Evolutionary conservation across 495 filamentous ascomycete species (phyloP).

Genomic region (Aspergillus kassunensis): DNA sequence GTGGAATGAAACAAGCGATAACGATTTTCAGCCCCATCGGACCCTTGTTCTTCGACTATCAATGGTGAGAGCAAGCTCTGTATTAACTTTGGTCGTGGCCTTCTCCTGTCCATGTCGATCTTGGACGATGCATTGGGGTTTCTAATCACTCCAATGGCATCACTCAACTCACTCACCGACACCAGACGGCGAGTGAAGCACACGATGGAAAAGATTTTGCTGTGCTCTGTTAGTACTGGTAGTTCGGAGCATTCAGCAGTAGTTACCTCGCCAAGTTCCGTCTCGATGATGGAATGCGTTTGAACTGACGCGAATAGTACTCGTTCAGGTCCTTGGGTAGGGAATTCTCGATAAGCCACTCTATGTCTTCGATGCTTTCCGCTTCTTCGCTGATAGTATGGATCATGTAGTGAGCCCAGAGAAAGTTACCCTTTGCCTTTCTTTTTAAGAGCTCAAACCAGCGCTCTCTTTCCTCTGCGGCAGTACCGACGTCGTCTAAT

Average conservation of each 20-base stretch:
- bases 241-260: too few relatives aligned
- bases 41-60: background rate
- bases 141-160: background rate
- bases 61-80: background rate
- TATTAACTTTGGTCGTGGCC: background rate
- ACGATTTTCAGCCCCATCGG: background rate
- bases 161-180: background rate
- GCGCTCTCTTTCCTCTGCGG: background rate
- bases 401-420: conserved; percentile 5
- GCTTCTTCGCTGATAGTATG: background rate
- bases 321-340: background rate
- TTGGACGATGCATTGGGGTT: background rate
- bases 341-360: background rate
- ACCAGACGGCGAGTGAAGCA: background rate
- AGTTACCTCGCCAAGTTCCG: background rate
- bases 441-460: background rate
- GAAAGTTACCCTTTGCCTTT: conserved; percentile 5
- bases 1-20: background rate
- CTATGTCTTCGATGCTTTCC: background rate
- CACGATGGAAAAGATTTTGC: background rate
- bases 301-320: background rate
- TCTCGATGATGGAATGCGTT: background rate
- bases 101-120: background rate
- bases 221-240: background rate
- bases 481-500: background rate